Evolutionary conservation across 2,329 filamentous ascomycete genomes (phyloP).

Genomic region (Cercospora nicotianae): DNA sequence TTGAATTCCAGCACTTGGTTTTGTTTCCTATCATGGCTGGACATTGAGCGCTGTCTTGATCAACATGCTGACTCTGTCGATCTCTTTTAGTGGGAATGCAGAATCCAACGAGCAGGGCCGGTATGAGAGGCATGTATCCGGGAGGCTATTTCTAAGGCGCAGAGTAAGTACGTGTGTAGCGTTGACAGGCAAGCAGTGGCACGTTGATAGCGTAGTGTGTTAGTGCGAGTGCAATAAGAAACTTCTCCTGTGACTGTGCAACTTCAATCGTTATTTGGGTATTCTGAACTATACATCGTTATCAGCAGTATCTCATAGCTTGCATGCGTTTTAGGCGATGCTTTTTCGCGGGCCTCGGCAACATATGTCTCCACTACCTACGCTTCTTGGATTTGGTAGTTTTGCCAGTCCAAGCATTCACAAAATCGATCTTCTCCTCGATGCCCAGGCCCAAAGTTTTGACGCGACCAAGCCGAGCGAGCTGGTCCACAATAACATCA

Average conservation of each 20-base stretch:
- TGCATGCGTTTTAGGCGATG: neutral
- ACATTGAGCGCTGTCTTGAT: neutral
- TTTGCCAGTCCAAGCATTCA: constrained; percentile 62
- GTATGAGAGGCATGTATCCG: constrained; percentile 9
- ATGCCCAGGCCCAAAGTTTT: constrained; percentile 85
- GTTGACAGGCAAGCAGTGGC: neutral
- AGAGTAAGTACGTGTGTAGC: neutral
- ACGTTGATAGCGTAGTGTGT: neutral
- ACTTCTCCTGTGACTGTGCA: neutral
- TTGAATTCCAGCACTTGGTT: neutral
- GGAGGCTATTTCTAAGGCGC: constrained; percentile 6
- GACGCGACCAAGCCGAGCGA: constrained; percentile 83
- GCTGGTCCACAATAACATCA: constrained; percentile 76
- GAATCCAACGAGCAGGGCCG: constrained; percentile 7
- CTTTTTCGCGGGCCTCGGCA: neutral
- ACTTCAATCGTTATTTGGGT: neutral
- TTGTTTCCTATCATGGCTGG: neutral
- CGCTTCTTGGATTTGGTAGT: constrained; percentile 18
- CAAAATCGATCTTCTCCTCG: constrained; percentile 78
- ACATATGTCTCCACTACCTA: neutral
- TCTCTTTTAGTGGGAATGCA: constrained; percentile 9
- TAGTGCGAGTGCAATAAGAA: neutral
- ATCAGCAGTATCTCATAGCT: neutral
- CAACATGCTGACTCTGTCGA: neutral
- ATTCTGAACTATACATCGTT: constrained; percentile 8